Percentiles rank a stretch among this genome's conserved stretches.
These are phyloP conservation scores for Smithsoniella earleae DNA, from an alignment of 163 green algal genomes.

Conservation along the genomic window DNA sequence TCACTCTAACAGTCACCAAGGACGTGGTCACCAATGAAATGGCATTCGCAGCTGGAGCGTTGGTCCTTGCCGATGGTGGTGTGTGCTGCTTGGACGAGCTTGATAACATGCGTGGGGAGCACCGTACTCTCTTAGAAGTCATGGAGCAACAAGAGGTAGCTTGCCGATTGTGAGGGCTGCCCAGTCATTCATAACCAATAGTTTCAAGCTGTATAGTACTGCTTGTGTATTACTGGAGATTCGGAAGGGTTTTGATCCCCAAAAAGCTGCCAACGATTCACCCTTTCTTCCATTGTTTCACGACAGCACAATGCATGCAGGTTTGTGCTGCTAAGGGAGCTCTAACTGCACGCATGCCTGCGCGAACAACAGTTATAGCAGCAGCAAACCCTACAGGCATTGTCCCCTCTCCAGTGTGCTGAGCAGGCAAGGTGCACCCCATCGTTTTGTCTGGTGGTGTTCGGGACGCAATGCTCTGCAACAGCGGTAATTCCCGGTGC, in stretches of 20 bases:
- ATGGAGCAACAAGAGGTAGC: conserved; percentile 85
- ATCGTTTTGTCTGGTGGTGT: too few species aligned
- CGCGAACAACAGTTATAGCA: conserved; percentile 70
- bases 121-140: conserved; percentile 74
- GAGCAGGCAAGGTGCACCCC: too few species aligned
- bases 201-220: too few species aligned
- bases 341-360: conserved; percentile 70
- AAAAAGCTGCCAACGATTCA: too few species aligned
- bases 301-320: conserved; percentile 46
- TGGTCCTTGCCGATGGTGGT: conserved; percentile 79
- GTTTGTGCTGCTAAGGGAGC: conserved; percentile 85
- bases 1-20: conserved; percentile 71
- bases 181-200: too few species aligned
- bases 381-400: conserved; percentile 78
- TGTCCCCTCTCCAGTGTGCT: too few species aligned
- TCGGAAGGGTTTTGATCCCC: too few species aligned
- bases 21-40: conserved; percentile 68
- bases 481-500: conserved; percentile 46
- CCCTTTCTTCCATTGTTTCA: too few species aligned
- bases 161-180: too few species aligned
- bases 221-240: too few species aligned
- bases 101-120: conserved; percentile 81
- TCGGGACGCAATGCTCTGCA: conserved; percentile 62
- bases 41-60: conserved; percentile 77
- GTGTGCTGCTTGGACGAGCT: conserved; percentile 93